phyloP scores from a whole-genome alignment of 2,329 filamentous ascomycete species.

The Geoglossum cookeanum region DNA sequence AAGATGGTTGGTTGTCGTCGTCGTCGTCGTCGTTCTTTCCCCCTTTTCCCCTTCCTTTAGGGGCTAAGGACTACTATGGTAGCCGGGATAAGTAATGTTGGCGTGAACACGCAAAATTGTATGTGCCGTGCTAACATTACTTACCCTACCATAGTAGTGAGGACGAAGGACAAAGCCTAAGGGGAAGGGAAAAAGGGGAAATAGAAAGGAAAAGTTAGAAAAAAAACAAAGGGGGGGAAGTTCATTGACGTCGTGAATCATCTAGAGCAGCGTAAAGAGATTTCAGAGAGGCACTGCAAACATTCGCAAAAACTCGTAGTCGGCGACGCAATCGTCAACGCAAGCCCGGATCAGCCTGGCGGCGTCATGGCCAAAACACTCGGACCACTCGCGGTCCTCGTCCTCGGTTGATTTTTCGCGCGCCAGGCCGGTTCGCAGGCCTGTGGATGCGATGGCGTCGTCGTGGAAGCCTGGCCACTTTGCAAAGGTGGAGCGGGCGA shows the following conservation, averaged over 20 bases:
- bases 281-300: slow-evolving; percentile 45
- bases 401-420: slow-evolving; percentile 35
- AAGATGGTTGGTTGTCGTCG: too few species aligned
- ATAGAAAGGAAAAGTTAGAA: too few species aligned
- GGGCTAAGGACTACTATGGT: too few species aligned
- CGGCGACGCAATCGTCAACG: slow-evolving; percentile 49
- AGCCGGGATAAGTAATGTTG: too few species aligned
- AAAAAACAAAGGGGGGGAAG: neutral
- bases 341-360: slow-evolving; percentile 50
- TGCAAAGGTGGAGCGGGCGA: slow-evolving; percentile 61
- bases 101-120: too few species aligned
- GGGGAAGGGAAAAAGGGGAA: too few species aligned
- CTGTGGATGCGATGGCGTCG: slow-evolving; percentile 70
- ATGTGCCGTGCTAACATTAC: too few species aligned
- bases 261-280: neutral
- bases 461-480: slow-evolving; percentile 98
- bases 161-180: too few species aligned
- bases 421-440: slow-evolving; percentile 37
- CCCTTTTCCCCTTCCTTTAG: too few species aligned
- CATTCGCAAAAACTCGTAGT: slow-evolving; percentile 68
- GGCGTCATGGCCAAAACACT: slow-evolving; percentile 55
- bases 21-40: too few species aligned
- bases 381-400: slow-evolving; percentile 50
- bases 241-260: too few species aligned
- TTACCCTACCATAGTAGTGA: too few species aligned